These are phyloP conservation scores for Fusarium penzigii DNA, from an alignment of 2,329 filamentous ascomycete genomes.

Conservation along the genomic window DNA sequence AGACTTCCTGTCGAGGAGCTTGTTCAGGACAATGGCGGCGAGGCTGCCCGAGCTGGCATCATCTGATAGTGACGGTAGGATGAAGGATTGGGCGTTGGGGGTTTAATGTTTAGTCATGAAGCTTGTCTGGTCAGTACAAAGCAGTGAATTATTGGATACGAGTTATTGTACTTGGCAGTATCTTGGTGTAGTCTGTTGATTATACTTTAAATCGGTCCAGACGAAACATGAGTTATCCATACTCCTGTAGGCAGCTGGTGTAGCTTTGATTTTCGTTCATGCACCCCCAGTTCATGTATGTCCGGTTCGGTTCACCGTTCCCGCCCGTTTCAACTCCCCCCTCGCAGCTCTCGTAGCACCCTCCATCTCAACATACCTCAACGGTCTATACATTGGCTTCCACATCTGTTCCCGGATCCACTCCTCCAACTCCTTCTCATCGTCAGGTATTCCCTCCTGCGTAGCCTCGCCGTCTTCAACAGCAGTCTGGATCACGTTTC, in stretches of 20 bases:
- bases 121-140: neutral
- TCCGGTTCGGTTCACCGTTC: constrained; percentile 27
- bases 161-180: neutral
- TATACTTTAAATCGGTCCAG: neutral
- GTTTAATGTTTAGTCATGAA: constrained; percentile 1
- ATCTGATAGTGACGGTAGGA: constrained; percentile 37
- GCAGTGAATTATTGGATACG: neutral
- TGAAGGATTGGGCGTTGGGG: constrained; percentile 27
- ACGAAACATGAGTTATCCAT: no score
- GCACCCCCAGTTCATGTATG: constrained; percentile 1
- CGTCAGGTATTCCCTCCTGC: constrained; percentile 62
- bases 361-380: constrained; percentile 56
- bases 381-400: constrained; percentile 67
- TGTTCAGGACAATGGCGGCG: constrained; percentile 57
- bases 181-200: neutral
- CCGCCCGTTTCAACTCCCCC: constrained; percentile 34
- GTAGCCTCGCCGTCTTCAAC: constrained; percentile 68
- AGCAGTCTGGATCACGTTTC: constrained; percentile 71
- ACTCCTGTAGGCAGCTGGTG: no score
- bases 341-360: constrained; percentile 58
- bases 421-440: constrained; percentile 58
- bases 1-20: constrained; percentile 61
- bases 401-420: constrained; percentile 84
- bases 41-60: constrained; percentile 60
- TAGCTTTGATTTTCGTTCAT: no score